Evolutionary conservation across 2,329 filamentous ascomycete genomes (phyloP), one percentile per base, ranked within the genome.

Genomic region (Colletotrichum cereale): DNA sequence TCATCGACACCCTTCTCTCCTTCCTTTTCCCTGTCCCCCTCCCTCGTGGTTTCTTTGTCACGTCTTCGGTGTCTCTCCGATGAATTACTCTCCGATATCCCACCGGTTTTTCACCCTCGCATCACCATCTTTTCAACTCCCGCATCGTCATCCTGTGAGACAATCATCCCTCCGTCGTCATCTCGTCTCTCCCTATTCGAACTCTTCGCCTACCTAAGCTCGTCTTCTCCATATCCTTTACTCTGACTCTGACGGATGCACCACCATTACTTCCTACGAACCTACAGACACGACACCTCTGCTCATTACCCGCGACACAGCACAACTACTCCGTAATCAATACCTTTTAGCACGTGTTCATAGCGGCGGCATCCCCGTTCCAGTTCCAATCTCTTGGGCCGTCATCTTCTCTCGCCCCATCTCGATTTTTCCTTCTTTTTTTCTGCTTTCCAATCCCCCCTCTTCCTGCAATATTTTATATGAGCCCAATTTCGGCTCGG

Each of bases 401-500:
- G 18, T 44, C 21, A 44, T 44, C 47, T n/a, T 52, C n/a, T 34
- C 34, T 40, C 16, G 2, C 29, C 18, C 10, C 26, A 24, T 50
- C n/a, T 50, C 18, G 6, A 34, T 14, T 31, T 10, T 36, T 24
- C 18, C 8, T 36, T 29, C 16, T n/a, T 34, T 21, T 26, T 21
- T 50, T 18, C 38, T 10, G 52, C 50, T 34, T 50, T 56, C 31
- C 36, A 6, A 4, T 16, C 16, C 50, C 31, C 31, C 31, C 31
- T 55, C n/a, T 24, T 57, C 14, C 55, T 57, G 34, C 58, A 40
- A 40, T 63, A 42, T 40, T 26, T 58, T 58, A 63, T 52, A 71
- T 71, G 68, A 71, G 42, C 36, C 44, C 66, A 66, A 71, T 71
- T 52, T 71, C 68, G 68, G 68, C 64, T 68, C 68, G 68, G 68